Conservation (phyloP, 768 basidiomycete species). For the Auricularia auricula-judae region DNA sequence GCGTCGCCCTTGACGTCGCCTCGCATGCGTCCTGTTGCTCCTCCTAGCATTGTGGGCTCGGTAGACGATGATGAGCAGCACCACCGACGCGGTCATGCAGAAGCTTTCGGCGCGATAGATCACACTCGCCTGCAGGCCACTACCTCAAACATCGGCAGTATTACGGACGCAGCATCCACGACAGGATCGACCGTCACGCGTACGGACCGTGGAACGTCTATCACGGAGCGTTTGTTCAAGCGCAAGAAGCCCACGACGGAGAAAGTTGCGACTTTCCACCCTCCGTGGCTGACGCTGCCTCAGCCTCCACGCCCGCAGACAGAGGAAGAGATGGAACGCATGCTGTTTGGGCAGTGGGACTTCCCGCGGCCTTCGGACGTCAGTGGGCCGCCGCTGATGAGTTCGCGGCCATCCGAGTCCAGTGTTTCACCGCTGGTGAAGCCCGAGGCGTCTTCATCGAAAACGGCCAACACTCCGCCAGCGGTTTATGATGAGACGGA, state of each 20-base stretch:
- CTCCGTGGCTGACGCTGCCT: slow-evolving; percentile 54
- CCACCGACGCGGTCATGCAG: slow-evolving; percentile 47
- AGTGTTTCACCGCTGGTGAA: not conserved
- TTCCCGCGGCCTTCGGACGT: not conserved
- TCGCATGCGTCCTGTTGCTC: not conserved
- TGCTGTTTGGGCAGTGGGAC: slow-evolving; percentile 18
- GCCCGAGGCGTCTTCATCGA: not conserved
- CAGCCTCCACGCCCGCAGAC: slow-evolving; percentile 37
- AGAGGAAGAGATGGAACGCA: slow-evolving; percentile 57
- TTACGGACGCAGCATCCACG: slow-evolving; percentile 11
- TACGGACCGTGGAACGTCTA: not conserved
- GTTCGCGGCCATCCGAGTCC: not conserved
- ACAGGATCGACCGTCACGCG: not conserved
- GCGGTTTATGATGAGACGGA: not conserved
- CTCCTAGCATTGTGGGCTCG: not conserved
- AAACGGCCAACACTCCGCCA: not conserved
- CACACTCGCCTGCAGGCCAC: slow-evolving; percentile 37
- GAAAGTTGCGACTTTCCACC: slow-evolving; percentile 20
- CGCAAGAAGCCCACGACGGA: not conserved
- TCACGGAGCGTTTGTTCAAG: not conserved
- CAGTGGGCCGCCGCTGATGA: not conserved
- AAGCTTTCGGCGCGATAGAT: slow-evolving; percentile 50
- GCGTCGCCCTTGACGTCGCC: not conserved
- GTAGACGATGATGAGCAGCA: slow-evolving; percentile 15
- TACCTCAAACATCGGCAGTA: slow-evolving; percentile 18